Base-by-base conservation (phyloP, 2,329 filamentous ascomycete species). In the Calonectria ilicicola region DNA sequence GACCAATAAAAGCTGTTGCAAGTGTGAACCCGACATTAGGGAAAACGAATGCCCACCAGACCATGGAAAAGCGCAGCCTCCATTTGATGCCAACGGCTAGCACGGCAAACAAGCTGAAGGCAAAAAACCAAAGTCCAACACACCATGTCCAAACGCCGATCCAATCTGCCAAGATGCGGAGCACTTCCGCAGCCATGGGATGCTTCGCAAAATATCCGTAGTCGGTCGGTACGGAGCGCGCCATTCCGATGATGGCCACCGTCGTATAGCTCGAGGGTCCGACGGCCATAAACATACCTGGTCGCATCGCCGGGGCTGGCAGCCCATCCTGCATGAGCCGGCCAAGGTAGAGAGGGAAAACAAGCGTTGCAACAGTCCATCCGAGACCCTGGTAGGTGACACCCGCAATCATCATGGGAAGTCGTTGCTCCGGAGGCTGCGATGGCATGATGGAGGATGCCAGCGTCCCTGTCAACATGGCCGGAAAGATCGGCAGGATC, bases 401-500 rank as follows among this genome's bases (percentile, higher is more conserved):
- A 0, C 79, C 79, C 2, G 77, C 79, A 5, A 81, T 70, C 8
- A 81, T 51, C 23, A 81, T 81, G 2, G 77, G 72, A 53, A 81
- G 74, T 0, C 77, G 72, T 9, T 81, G 72, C 35, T 80, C 75
- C 1, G 74, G 73, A 15, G 77, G 74, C 32, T 81, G 79, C 0
- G 75, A 76, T 5, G 77, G 69, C 70, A 79, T 76, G 14, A 81
- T 76, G 0, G 72, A 53, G 9, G 78, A 72, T 1, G 79, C 77
- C 10, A 81, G 70, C 0, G 79, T 81, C 12, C 79, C 79, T 0
- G 77, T 78, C 12, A 82, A 67, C 75, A 81, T 78, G 32, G 77
- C 76, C 6, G 79, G 81, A 47, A 82, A 82, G 26, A 81, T 72
- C n/a, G 80, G 79, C 8, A 82, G 74, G 26, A 82, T 77, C 79